Evolutionary conservation across 1,139 yeast species (phyloP).

Genomic region (Geotrichum armillariae): DNA sequence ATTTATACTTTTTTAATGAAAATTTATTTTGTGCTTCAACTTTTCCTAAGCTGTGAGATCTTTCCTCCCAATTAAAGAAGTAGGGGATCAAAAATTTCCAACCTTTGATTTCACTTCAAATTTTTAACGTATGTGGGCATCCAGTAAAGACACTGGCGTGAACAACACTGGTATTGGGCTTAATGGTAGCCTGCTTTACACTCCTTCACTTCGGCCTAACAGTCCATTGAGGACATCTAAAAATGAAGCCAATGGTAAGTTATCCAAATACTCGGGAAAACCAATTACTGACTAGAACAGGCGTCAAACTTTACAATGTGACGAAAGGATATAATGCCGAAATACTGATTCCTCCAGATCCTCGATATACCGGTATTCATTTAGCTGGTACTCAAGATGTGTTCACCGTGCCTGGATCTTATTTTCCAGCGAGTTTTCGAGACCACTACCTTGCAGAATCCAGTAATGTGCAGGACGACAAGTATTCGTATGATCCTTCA

Average conservation of each 20-base stretch:
- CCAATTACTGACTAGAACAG: too few species aligned
- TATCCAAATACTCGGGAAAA: too few species aligned
- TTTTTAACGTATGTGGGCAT: neutral
- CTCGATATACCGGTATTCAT: constrained; percentile 1
- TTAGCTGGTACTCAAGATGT: neutral
- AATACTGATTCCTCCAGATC: constrained; percentile 15
- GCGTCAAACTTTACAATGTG: constrained; percentile 11
- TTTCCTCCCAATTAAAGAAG: too few species aligned
- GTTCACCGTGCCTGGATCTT: neutral
- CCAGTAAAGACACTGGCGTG: constrained; percentile 3
- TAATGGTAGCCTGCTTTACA: constrained; percentile 10
- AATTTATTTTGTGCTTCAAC: too few species aligned
- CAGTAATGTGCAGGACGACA: constrained; percentile 6
- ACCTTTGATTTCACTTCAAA: neutral
- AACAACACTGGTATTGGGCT: neutral
- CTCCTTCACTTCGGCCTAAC: constrained; percentile 11
- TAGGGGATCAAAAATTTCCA: neutral
- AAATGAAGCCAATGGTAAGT: neutral
- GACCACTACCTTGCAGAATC: constrained; percentile 2
- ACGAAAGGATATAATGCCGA: constrained; percentile 17
- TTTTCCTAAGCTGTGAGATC: neutral
- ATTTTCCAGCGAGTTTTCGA: constrained; percentile 3
- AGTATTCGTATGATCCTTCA: constrained; percentile 13
- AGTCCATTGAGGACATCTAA: constrained; percentile 4
- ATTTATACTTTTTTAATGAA: neutral